Base-by-base conservation (phyloP, 108 stramenopile species). In the Cyclotella sp. region DNA sequence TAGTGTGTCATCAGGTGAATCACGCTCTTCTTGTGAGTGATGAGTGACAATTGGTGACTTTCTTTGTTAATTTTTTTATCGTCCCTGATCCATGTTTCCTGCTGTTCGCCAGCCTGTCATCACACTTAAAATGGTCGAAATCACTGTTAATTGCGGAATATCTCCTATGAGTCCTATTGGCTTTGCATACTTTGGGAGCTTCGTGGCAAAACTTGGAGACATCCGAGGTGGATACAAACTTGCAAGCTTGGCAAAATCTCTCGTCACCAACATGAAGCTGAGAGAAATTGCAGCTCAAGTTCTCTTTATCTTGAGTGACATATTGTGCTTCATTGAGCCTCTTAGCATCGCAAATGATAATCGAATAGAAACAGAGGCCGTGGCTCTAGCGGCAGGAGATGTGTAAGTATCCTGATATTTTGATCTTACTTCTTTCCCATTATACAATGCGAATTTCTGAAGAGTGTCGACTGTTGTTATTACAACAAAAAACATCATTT, bases 181-280 rank as follows among this genome's bases (percentile, higher is more conserved):
- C 1, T 68, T 75, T 28, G 74, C 26, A 18, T 43, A 41, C 13
- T 75, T 62, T 68, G 66, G 66, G 15, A 43, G 44, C n/a, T 27
- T 68, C 4, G 54, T 67, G 18, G 55, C 40, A 22, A 21, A 27
- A 7, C 12, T 68, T 1, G 41, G 29, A 15, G n/a, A 67, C 9
- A 51, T 68, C 9, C 12, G 0, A 29, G 68, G 57, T 15, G 74
- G 66, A 15, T 68, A 68, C 28, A 65, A 55, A 16, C 67, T 42
- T 39, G 65, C 40, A 26, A 41, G 13, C 0, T 10, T 75, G 14
- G 74, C 74, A 44, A 55, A 43, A 39, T 28, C 46, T 18, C 47
- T 75, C 15, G 15, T 75, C 19, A 21, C 49, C 18, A 12, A 13
- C n/a, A 18, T 39, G 14, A 22, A 15, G 15, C 45, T 40, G 19